These are phyloP conservation scores for Datisca glomerata DNA, from an alignment of 306 rosid species.

Conservation along the genomic window DNA sequence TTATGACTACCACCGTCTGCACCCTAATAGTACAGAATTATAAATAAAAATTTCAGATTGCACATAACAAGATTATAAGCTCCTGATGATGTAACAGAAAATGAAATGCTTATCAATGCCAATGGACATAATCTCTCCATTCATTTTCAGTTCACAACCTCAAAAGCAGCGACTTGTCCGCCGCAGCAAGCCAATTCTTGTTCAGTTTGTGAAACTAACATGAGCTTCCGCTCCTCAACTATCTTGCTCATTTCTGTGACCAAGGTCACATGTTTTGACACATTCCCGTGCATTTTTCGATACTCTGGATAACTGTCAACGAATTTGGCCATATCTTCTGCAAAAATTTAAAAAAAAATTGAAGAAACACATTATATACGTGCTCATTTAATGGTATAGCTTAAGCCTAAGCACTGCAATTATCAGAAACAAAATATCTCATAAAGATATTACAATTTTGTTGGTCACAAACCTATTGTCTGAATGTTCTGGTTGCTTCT, in stretches of 20 bases:
- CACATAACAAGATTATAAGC: slow-evolving; percentile 2
- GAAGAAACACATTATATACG: no score
- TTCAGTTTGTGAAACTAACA: slow-evolving; percentile 85
- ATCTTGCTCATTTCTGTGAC: slow-evolving; percentile 94
- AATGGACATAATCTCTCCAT: neutral
- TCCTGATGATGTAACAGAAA: neutral
- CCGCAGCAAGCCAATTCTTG: slow-evolving; percentile 97
- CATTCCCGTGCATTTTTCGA: slow-evolving; percentile 93
- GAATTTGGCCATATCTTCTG: slow-evolving; percentile 97
- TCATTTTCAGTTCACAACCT: no score
- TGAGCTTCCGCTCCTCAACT: slow-evolving; percentile 76
- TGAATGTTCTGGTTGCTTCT: slow-evolving; percentile 89
- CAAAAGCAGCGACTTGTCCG: slow-evolving; percentile 94
- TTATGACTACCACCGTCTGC: no score
- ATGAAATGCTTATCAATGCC: neutral
- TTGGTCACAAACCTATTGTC: slow-evolving; percentile 66
- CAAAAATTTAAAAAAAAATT: slow-evolving; percentile 11
- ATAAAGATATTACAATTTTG: slow-evolving; percentile 5
- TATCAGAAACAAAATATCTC: neutral
- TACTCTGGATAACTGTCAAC: slow-evolving; percentile 95
- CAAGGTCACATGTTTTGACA: slow-evolving; percentile 88
- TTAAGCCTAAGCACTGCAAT: neutral
- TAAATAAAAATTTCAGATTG: no score
- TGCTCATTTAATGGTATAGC: neutral
- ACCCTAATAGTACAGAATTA: no score